phyloP scores from a whole-genome alignment of 179 eudicot genomes.

The Amaranthus tricolor region DNA sequence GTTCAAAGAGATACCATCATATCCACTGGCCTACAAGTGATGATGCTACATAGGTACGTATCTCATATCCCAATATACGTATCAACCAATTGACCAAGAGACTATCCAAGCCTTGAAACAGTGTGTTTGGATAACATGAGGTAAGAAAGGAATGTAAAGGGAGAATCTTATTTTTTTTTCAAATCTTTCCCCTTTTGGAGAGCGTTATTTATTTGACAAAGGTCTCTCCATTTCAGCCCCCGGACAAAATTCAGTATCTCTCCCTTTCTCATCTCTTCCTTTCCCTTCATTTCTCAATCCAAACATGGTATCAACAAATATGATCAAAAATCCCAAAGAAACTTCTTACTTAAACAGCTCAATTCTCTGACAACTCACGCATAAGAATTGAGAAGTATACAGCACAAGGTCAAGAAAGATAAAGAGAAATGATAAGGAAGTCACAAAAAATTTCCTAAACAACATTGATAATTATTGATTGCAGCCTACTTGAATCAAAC shows the following conservation, averaged over 20 bases:
- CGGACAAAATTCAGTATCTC: too few species aligned
- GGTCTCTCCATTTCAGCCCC: too few species aligned
- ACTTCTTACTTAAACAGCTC: background rate
- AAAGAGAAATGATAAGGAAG: background rate
- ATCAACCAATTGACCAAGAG: constrained; percentile 14
- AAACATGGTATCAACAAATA: background rate
- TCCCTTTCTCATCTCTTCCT: background rate
- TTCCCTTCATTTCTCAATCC: background rate
- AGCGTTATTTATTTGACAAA: too few species aligned
- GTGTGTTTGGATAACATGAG: background rate
- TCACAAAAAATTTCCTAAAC: background rate
- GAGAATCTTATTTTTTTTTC: too few species aligned
- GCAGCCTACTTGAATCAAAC: background rate
- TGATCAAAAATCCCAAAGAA: background rate
- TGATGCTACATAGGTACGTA: background rate
- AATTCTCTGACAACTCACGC: background rate
- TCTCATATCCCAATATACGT: background rate
- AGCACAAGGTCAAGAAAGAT: background rate
- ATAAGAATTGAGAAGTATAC: background rate
- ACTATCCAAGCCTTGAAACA: background rate
- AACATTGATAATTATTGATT: background rate
- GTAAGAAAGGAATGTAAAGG: too few species aligned
- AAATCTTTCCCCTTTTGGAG: too few species aligned
- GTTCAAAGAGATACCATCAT: background rate
- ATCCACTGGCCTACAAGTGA: background rate